phyloP scores from a whole-genome alignment of 1,139 yeast genomes.

The Wickerhamomyces sp. region DNA sequence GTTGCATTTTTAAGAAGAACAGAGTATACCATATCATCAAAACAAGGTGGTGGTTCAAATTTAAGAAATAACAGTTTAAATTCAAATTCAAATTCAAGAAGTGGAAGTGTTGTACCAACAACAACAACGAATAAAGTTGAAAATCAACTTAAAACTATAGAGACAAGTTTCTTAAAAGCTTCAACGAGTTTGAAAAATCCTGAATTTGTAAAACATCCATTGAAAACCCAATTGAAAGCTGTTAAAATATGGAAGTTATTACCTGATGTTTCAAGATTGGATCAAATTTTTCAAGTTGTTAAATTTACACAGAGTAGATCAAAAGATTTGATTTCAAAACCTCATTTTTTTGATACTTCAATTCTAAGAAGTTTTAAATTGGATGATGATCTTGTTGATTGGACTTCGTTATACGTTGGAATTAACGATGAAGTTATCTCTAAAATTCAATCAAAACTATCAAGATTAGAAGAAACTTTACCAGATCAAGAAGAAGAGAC shows the following conservation, averaged over 20 bases:
- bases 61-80: too few species aligned
- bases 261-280: slow-evolving; percentile 89
- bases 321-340: slow-evolving; percentile 28
- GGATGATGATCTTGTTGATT: slow-evolving; percentile 62
- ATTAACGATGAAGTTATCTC: slow-evolving; percentile 41
- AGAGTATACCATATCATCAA: slow-evolving; percentile 59
- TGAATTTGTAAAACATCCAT: slow-evolving; percentile 61
- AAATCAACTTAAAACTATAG: slow-evolving; percentile 66
- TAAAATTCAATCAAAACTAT: slow-evolving; percentile 29
- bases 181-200: slow-evolving; percentile 44
- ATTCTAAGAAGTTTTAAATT: slow-evolving; percentile 72
- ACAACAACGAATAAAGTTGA: slow-evolving; percentile 26
- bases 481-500: slow-evolving; percentile 36
- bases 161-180: slow-evolving; percentile 65
- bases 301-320: slow-evolving; percentile 68
- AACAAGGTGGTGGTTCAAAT: background rate
- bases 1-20: slow-evolving; percentile 92
- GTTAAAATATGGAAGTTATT: slow-evolving; percentile 74
- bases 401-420: slow-evolving; percentile 72
- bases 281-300: slow-evolving; percentile 64
- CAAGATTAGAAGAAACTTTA: slow-evolving; percentile 40
- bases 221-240: slow-evolving; percentile 67
- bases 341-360: too few species aligned
- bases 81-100: slow-evolving; percentile 4
- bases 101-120: slow-evolving; percentile 8